Evolutionary conservation across 352 stramenopile species (phyloP).

Genomic region (Elongisporangium anandrum): DNA sequence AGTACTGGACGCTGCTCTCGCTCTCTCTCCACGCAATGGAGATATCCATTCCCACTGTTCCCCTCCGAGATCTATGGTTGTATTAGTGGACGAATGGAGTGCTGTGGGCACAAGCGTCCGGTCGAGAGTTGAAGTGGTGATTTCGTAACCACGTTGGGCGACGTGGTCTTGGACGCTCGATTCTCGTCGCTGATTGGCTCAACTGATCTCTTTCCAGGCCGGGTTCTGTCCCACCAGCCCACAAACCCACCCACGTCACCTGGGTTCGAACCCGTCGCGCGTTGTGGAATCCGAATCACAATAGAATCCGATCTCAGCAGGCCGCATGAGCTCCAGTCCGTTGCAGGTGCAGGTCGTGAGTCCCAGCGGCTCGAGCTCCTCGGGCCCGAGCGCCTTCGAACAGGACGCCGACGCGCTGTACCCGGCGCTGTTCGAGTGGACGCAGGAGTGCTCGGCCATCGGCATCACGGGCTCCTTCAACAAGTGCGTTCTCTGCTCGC

Average conservation of each 20-base stretch:
- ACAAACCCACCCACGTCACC: not conserved
- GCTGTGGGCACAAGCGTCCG: no score
- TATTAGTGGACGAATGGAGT: no score
- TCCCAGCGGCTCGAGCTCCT: not conserved
- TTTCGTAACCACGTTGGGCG: not conserved
- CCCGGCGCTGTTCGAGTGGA: constrained; percentile 61
- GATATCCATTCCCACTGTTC: no score
- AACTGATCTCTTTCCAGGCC: not conserved
- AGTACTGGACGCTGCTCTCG: not conserved
- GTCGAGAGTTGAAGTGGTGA: not conserved
- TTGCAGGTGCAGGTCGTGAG: not conserved
- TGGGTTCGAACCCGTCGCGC: not conserved
- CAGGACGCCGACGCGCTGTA: constrained; percentile 39
- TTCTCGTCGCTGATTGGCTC: not conserved
- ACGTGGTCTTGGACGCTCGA: not conserved
- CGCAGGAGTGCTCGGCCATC: constrained; percentile 43
- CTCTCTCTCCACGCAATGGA: not conserved
- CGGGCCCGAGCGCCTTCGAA: constrained; percentile 21
- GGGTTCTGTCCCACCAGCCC: not conserved
- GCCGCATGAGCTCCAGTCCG: not conserved
- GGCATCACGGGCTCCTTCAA: constrained; percentile 80
- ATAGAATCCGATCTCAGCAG: not conserved
- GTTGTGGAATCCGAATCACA: not conserved
- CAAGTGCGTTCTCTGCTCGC: constrained; percentile 34
- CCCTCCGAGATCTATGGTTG: no score